Conservation (phyloP, 208 protist species). For the Leishmania guyanensis region DNA sequence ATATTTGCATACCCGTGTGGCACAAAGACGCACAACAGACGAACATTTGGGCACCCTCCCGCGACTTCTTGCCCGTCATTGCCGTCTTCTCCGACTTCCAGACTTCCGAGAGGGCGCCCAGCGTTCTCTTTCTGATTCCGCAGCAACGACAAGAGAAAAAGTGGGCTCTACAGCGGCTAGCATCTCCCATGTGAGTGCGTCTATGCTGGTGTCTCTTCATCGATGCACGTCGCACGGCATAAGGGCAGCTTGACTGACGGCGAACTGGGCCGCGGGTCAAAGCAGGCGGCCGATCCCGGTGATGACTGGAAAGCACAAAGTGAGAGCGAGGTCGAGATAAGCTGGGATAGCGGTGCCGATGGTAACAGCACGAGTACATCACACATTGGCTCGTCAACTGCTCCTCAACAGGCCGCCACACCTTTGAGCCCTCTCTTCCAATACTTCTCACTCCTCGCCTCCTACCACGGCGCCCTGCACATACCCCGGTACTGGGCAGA, state of each 20-base stretch:
- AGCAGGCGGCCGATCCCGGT: not conserved
- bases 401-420: not conserved
- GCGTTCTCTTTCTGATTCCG: not conserved
- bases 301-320: not conserved
- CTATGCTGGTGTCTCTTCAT: not conserved
- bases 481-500: slow-evolving; percentile 20
- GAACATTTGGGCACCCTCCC: not conserved
- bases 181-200: not conserved
- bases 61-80: not conserved
- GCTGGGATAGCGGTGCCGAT: not conserved
- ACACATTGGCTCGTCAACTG: not conserved
- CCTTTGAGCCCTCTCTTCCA: slow-evolving; percentile 11
- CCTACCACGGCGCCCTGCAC: slow-evolving; percentile 22
- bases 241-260: not conserved
- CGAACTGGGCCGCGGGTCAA: not conserved
- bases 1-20: not conserved
- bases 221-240: not conserved
- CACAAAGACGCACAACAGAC: not conserved
- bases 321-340: not conserved
- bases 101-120: not conserved
- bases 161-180: not conserved
- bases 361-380: not conserved
- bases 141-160: not conserved
- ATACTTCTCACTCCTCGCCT: slow-evolving; percentile 24
- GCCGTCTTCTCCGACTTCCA: too few relatives aligned